phyloP scores from a whole-genome alignment of 1,139 yeast species.

The Kodamaea anthophila region DNA sequence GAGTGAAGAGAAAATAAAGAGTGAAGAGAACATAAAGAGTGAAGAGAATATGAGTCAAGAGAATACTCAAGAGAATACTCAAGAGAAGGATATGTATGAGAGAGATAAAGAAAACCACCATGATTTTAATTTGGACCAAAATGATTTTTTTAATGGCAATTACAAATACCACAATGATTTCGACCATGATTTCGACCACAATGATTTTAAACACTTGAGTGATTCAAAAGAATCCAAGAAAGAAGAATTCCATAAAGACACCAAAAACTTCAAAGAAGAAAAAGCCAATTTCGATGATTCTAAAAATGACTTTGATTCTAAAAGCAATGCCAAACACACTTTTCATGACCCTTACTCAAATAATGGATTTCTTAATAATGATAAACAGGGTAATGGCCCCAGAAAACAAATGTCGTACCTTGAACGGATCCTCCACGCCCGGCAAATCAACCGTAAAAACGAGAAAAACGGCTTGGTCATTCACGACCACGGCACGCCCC shows the following conservation, averaged over 20 bases:
- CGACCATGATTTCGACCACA: background rate
- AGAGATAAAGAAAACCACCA: background rate
- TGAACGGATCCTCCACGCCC: slow-evolving; percentile 22
- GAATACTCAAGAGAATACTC: background rate
- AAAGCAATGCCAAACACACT: no score
- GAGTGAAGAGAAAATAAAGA: slow-evolving; percentile 3
- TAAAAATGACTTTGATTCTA: no score
- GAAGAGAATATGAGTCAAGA: slow-evolving; percentile 4
- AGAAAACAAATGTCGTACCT: slow-evolving; percentile 19
- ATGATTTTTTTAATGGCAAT: background rate
- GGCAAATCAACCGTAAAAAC: slow-evolving; percentile 6
- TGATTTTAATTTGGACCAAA: no score
- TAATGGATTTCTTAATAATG: no score
- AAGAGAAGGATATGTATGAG: background rate
- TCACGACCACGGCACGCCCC: background rate
- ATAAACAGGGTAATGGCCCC: no score
- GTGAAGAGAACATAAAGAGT: no score
- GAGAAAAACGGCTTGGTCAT: background rate
- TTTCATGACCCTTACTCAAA: no score
- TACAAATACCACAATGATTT: background rate
- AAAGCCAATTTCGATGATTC: no score
- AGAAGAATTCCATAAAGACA: background rate
- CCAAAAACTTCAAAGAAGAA: background rate
- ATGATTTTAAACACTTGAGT: no score
- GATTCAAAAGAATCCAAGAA: no score